These are phyloP conservation scores for Tulasnella sp. DNA, from an alignment of 768 basidiomycete species.

Conservation along the genomic window DNA sequence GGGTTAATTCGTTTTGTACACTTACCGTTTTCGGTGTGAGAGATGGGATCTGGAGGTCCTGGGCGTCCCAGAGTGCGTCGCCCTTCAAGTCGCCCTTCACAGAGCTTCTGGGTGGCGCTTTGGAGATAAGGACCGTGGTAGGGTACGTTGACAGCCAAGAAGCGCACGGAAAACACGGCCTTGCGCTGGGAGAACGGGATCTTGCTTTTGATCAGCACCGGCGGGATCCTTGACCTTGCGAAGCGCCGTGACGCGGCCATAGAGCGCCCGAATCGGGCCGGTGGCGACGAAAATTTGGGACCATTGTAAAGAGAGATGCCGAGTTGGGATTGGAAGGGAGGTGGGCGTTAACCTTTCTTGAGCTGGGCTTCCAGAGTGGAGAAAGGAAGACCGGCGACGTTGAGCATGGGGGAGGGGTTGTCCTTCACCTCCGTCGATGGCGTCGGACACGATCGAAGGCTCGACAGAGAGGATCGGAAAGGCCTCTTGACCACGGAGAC, in stretches of 20 bases:
- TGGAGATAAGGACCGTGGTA: conserved; percentile 85
- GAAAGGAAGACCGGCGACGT: conserved; percentile 68
- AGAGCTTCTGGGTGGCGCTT: conserved; percentile 61
- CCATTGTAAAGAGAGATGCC: conserved; percentile 89
- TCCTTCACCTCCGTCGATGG: conserved; percentile 88
- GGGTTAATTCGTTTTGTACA: conserved; percentile 54
- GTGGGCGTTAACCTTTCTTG: conserved; percentile 74
- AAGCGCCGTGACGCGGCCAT: conserved; percentile 83
- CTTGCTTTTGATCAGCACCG: conserved; percentile 89
- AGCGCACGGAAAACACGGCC: conserved; percentile 82
- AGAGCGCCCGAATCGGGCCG: conserved; percentile 82
- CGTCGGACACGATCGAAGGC: conserved; percentile 75
- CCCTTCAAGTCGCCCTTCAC: conserved; percentile 26
- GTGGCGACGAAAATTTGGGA: conserved; percentile 85
- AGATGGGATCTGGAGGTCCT: conserved; percentile 73
- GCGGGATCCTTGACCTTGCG: conserved; percentile 80
- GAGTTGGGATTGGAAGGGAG: conserved; percentile 69
- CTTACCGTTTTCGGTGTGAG: conserved; percentile 85
- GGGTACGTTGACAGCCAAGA: conserved; percentile 90
- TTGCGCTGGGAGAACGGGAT: conserved; percentile 89
- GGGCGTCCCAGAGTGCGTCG: conserved; percentile 23
- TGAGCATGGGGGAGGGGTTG: conserved; percentile 87
- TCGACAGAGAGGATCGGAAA: conserved; percentile 90
- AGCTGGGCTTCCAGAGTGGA: conserved; percentile 74
- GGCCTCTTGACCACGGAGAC: conserved; percentile 83